Evolutionary conservation across 106 monocot species (phyloP), one percentile per base, ranked within the genome.

Genomic region (Dioscorea zingiberensis): DNA sequence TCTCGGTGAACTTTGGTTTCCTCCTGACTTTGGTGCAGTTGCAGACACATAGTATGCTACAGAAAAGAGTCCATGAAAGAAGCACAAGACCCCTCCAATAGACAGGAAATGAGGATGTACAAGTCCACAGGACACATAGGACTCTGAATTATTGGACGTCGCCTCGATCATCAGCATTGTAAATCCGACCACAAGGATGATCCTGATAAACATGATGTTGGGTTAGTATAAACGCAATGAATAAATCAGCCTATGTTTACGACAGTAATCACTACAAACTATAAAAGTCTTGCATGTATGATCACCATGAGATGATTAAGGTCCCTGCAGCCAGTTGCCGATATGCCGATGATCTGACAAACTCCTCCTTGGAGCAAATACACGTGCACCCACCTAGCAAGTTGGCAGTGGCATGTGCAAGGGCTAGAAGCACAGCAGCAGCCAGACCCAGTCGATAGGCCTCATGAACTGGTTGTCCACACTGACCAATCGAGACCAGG

Each of bases 321-420:
- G 84, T 58, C n/a, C 51, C 74, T 27, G 73, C 54, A 24, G 84
- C 86, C 72, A 90, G 64, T 59, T 72, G 65, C 74, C 64, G 80
- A 74, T 77, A 80, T 11, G 90, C 62, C 4, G 73, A 75, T 13
- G 94, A 74, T 12, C 48, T 61, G 0, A 38, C 22, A 21, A 74
- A 67, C n/a, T 66, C 80, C 17, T 79, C 79, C 58, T 29, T 71
- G 2, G 94, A 87, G 45, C 79, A 82, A 27, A 84, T 71, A 55
- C 94, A 94, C 0, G 64, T 63, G 82, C 90, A 94, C 0, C 90
- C 94, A 23, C 94, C 94, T 0, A 90, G 75, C 64, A 87, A 51
- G 62, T 90, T 89, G 25, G 87, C 79, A 27, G 82, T 59, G 63
- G 66, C 66, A 62, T 94, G 94, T 2, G 94, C 77, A 32, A 80